Percentiles rank a stretch among this genome's conserved stretches.
Conservation (phyloP, 2,329 filamentous ascomycete genomes). For the Zasmidium angulare region DNA sequence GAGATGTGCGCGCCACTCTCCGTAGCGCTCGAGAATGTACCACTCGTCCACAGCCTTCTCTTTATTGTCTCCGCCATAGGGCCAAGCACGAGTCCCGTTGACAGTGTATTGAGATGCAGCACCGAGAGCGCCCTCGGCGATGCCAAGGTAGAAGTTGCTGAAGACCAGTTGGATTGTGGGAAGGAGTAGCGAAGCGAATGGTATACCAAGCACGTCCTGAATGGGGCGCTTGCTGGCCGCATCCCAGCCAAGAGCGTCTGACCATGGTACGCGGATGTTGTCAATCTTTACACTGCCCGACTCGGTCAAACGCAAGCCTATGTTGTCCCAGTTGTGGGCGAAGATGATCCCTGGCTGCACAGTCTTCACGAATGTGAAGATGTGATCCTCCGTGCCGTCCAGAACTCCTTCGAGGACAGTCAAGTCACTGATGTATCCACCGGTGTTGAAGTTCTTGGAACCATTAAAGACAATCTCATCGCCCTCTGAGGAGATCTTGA, state of each 20-base stretch:
- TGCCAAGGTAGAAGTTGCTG: conserved; percentile 65
- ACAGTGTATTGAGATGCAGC: conserved; percentile 58
- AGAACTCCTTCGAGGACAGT: conserved; percentile 64
- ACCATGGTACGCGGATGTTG: conserved; percentile 58
- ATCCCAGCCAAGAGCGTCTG: conserved; percentile 63
- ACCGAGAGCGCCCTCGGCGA: conserved; percentile 59
- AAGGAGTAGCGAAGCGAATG: conserved; percentile 59
- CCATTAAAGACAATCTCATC: conserved; percentile 61
- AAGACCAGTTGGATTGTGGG: conserved; percentile 67
- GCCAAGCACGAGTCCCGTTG: conserved; percentile 61
- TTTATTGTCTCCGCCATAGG: conserved; percentile 63
- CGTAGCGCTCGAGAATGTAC: conserved; percentile 65
- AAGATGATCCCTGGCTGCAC: conserved; percentile 59
- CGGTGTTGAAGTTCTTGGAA: conserved; percentile 67
- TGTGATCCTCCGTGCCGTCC: conserved; percentile 59
- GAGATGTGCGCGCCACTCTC: conserved; percentile 63
- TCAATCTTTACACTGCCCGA: conserved; percentile 63
- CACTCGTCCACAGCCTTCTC: conserved; percentile 61
- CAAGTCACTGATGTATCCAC: conserved; percentile 64
- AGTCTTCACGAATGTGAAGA: conserved; percentile 62
- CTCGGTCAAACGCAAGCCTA: conserved; percentile 63
- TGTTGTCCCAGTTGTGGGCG: conserved; percentile 63
- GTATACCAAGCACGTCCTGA: conserved; percentile 51
- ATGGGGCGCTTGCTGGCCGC: conserved; percentile 51
- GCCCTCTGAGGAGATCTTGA: conserved; percentile 56